A percentile compares a stretch with the other conserved stretches of the same genome.
These are phyloP conservation scores for Candida railenensis DNA, from an alignment of 805 yeast genomes.

Conservation along the genomic window DNA sequence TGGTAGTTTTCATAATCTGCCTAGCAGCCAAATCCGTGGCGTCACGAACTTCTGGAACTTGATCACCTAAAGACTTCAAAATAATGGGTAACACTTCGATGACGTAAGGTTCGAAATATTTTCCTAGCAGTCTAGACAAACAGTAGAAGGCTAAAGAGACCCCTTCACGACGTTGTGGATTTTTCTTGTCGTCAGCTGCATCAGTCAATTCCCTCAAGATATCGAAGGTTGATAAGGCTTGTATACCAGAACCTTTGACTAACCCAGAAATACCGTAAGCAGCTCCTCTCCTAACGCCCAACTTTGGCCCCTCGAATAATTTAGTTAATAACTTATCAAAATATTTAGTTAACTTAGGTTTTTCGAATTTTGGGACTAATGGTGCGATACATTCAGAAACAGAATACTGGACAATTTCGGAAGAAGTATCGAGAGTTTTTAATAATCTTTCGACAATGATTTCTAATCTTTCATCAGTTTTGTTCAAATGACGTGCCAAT, in stretches of 20 bases:
- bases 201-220: constrained; percentile 71
- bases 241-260: constrained; percentile 85
- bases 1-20: constrained; percentile 84
- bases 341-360: constrained; percentile 47
- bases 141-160: constrained; percentile 86
- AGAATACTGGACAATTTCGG: constrained; percentile 87
- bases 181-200: constrained; percentile 86
- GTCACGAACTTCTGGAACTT: constrained; percentile 78
- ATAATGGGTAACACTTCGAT: constrained; percentile 83
- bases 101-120: constrained; percentile 89
- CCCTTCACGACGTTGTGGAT: constrained; percentile 74
- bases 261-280: constrained; percentile 96
- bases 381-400: constrained; percentile 86
- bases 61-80: constrained; percentile 81
- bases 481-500: constrained; percentile 77
- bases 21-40: constrained; percentile 88
- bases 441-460: constrained; percentile 68
- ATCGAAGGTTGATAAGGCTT: constrained; percentile 71
- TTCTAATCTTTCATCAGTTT: constrained; percentile 63
- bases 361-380: constrained; percentile 57
- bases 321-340: constrained; percentile 59
- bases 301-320: constrained; percentile 50
- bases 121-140: constrained; percentile 71
- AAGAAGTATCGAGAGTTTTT: constrained; percentile 77
- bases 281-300: constrained; percentile 79